Base-by-base conservation (phyloP, 2,329 filamentous ascomycete species). In the Aspergillus unguis region DNA sequence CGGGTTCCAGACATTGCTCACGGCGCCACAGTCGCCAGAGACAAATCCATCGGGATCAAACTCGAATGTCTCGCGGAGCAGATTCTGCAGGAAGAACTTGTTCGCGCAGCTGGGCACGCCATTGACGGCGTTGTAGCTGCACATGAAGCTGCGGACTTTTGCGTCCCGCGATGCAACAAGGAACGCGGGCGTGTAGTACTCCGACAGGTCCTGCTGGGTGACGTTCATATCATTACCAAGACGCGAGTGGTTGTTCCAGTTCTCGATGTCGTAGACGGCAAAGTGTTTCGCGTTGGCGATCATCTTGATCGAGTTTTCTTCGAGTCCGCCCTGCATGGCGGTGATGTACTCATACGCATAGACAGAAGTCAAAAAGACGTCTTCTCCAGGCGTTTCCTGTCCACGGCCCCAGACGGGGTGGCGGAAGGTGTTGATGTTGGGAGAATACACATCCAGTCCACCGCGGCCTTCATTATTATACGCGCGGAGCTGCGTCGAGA, bases 151-250 rank as follows among this genome's bases (percentile, higher is more conserved):
- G 11, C 76, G 75, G 3, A 80, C 80, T 42, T 78, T 75, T 3
- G 79, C 77, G 61, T 85, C 81, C 8, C 80, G 75, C 41, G 79
- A 82, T 65, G 85, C 87, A 64, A 77, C 77, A 61, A 85, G 75
- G 70, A 88, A 88, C 0, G 84, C 79, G 1, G 82, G 84, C 37
- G 86, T 75, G 62, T 86, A 88, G 68, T 87, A 88, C 60, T 87
- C 85, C 0, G 80, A 76, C 4, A 88, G 70, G 54, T 89, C 85
- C 58, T 87, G 85, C 44, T 75, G 71, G 7, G 75, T 73, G 53
- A 85, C 79, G 9, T 5, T 60, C 58, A 83, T 77, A 62, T 86
- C 75, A 54, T 83, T 85, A 11, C 77, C 75, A 25, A 63, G 79
- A 8, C 79, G 71, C n/a, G 67, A 69, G 26, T 73, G 64, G 2